phyloP scores from a whole-genome alignment of 176 grass and related monocot species.

The Oryza nivara region DNA sequence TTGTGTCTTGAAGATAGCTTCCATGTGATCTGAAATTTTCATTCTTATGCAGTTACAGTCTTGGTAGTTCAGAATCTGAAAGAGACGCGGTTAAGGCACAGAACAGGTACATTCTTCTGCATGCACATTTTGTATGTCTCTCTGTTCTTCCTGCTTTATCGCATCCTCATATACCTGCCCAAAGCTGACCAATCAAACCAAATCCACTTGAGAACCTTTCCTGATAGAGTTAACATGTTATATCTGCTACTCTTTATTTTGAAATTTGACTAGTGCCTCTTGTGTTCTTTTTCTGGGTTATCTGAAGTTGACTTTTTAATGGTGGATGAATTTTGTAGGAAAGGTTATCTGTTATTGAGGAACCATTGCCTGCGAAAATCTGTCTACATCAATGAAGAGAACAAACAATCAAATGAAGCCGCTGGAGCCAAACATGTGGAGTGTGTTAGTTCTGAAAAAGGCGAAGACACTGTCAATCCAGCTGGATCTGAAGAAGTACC shows the following conservation, averaged over 20 bases:
- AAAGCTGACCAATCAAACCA: slow-evolving; percentile 9
- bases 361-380: slow-evolving; percentile 62
- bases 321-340: slow-evolving; percentile 58
- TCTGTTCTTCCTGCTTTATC: slow-evolving; percentile 19
- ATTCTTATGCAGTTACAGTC: slow-evolving; percentile 61
- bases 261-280: slow-evolving; percentile 13
- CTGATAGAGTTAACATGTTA: neutral
- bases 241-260: neutral
- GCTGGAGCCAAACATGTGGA: slow-evolving; percentile 32
- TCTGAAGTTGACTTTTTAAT: slow-evolving; percentile 27
- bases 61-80: slow-evolving; percentile 73
- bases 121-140: neutral
- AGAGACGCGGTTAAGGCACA: slow-evolving; percentile 58
- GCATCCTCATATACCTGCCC: neutral
- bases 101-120: slow-evolving; percentile 59
- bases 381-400: slow-evolving; percentile 49
- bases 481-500: slow-evolving; percentile 53
- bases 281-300: slow-evolving; percentile 26
- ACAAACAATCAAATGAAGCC: slow-evolving; percentile 44
- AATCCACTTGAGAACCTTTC: neutral
- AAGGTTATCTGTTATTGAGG: slow-evolving; percentile 72
- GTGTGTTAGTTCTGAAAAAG: slow-evolving; percentile 37
- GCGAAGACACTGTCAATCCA: slow-evolving; percentile 47
- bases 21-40: slow-evolving; percentile 22
- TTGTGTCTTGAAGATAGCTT: neutral